Conservation (phyloP, 805 yeast species). For the Myxozyma melibiosi region DNA sequence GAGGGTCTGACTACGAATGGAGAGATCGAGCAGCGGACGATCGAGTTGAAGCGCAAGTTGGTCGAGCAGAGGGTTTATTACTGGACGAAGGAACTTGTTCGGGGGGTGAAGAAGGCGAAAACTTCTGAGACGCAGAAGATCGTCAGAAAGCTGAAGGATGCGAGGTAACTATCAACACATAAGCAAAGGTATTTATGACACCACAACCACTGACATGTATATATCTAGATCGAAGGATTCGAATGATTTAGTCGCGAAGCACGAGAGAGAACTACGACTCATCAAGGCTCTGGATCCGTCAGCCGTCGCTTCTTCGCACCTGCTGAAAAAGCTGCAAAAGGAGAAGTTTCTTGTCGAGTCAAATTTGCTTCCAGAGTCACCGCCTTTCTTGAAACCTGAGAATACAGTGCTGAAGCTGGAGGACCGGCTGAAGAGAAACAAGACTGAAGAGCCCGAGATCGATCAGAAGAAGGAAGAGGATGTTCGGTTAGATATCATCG, state of each 20-base stretch:
- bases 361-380: constrained; percentile 16
- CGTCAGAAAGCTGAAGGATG: constrained; percentile 38
- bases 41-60: constrained; percentile 35
- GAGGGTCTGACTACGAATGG: neutral
- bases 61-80: constrained; percentile 41
- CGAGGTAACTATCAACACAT: constrained; percentile 15
- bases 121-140: constrained; percentile 42
- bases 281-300: constrained; percentile 31
- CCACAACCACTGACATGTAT: neutral
- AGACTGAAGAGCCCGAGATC: constrained; percentile 8
- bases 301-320: constrained; percentile 28
- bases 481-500: constrained; percentile 31
- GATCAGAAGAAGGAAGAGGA: constrained; percentile 8
- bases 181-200: neutral
- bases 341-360: constrained; percentile 12
- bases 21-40: constrained; percentile 11
- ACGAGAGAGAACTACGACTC: constrained; percentile 35
- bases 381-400: constrained; percentile 2
- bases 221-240: constrained; percentile 5
- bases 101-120: constrained; percentile 41
- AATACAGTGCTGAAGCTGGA: neutral
- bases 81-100: constrained; percentile 36
- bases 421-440: neutral
- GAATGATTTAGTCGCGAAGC: constrained; percentile 21
- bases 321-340: constrained; percentile 22